Percentiles rank a stretch among this genome's conserved stretches.
Conservation (phyloP, 2,329 filamentous ascomycete genomes). For the Trichoderma afroharzianum region DNA sequence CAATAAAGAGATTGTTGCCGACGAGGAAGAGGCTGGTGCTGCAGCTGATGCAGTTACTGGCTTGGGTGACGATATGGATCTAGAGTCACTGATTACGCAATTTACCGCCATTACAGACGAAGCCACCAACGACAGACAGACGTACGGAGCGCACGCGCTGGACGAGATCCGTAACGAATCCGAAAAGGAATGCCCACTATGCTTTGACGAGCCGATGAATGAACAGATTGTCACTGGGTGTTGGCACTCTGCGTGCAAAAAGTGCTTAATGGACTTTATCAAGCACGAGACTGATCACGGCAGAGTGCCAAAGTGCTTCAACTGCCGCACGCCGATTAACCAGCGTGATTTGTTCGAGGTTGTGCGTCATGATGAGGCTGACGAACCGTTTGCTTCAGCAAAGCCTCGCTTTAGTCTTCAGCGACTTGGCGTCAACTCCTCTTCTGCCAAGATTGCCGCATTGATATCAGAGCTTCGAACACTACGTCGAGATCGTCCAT, state of each 20-base stretch:
- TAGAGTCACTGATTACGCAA: conserved; percentile 76
- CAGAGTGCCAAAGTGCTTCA: conserved; percentile 78
- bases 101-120: conserved; percentile 70
- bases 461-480: conserved; percentile 71
- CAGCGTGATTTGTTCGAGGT: conserved; percentile 88
- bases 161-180: conserved; percentile 89
- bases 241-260: conserved; percentile 96
- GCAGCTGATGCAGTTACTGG: conserved; percentile 76
- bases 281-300: conserved; percentile 77
- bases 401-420: conserved; percentile 57
- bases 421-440: conserved; percentile 59
- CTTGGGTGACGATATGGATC: conserved; percentile 92
- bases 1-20: conserved; percentile 77
- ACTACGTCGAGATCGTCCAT: conserved; percentile 61
- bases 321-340: conserved; percentile 80
- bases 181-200: conserved; percentile 88
- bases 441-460: conserved; percentile 83
- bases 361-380: conserved; percentile 66
- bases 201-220: conserved; percentile 91
- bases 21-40: conserved; percentile 75
- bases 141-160: conserved; percentile 80
- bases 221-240: conserved; percentile 93
- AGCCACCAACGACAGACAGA: conserved; percentile 55
- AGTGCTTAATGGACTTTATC: conserved; percentile 87
- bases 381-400: conserved; percentile 40